A percentile compares a stretch with the other conserved stretches of the same genome.
phyloP scores from a whole-genome alignment of 192 early-diverging fungal genomes.

The Coemansia sp. region DNA sequence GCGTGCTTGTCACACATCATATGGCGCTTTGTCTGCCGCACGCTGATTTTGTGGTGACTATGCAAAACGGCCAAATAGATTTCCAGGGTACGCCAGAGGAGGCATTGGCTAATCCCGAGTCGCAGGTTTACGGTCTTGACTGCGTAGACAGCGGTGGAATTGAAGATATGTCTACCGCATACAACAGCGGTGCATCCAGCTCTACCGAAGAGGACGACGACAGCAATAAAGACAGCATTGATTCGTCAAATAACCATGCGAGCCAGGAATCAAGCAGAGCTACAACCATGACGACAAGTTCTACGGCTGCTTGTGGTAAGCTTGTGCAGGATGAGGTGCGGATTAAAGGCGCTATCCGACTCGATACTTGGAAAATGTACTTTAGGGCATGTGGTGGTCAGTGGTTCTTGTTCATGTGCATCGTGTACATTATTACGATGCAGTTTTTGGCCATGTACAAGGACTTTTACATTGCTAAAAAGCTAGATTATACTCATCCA shows the following conservation, averaged over 20 bases:
- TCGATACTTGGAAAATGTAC: conserved; percentile 74
- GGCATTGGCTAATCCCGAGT: not conserved
- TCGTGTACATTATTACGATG: conserved; percentile 53
- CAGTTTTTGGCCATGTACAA: conserved; percentile 57
- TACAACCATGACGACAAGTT: not conserved
- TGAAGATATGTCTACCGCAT: not conserved
- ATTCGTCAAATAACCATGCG: not conserved
- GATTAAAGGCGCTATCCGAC: conserved; percentile 67
- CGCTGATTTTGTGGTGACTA: conserved; percentile 56
- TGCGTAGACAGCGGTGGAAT: not conserved
- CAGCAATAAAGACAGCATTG: not conserved
- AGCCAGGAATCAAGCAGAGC: not conserved
- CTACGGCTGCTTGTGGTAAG: conserved; percentile 45
- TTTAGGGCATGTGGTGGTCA: conserved; percentile 64
- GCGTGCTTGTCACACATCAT: conserved; percentile 86
- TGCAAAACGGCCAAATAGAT: conserved; percentile 58
- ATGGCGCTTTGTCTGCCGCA: conserved; percentile 65
- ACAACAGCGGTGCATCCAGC: not conserved
- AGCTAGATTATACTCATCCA: conserved; percentile 32
- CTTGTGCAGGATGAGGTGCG: conserved; percentile 78
- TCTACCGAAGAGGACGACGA: not conserved
- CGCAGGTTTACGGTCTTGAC: not conserved
- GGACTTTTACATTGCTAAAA: conserved; percentile 51
- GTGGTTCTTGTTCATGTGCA: conserved; percentile 56
- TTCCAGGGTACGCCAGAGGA: conserved; percentile 18